phyloP scores from a whole-genome alignment of 73 alveolate genomes.

The Halteria grandinella region DNA sequence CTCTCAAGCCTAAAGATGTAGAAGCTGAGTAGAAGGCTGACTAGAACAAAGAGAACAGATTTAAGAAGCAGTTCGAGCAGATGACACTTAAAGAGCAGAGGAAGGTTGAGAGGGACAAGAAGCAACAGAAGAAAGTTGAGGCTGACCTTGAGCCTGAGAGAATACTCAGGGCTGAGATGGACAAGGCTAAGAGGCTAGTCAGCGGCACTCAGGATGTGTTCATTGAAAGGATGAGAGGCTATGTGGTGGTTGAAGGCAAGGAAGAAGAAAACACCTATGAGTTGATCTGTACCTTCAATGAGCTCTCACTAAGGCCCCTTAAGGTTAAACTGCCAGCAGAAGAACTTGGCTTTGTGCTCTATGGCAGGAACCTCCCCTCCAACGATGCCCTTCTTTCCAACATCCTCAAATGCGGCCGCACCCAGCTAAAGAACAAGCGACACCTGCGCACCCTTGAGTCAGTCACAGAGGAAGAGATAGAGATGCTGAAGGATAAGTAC shows the following conservation, averaged over 20 bases:
- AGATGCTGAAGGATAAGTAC: conserved; percentile 49
- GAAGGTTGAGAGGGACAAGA: conserved; percentile 17
- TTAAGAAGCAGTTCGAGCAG: conserved; percentile 4
- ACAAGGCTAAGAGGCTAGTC: conserved; percentile 6
- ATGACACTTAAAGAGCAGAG: conserved; percentile 22
- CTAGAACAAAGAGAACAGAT: conserved; percentile 46
- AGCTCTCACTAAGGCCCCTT: conserved; percentile 21
- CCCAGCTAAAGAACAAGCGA: conserved; percentile 36
- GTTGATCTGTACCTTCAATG: conserved; percentile 17
- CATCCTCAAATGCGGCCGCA: conserved; percentile 53
- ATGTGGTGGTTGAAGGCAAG: conserved; percentile 49
- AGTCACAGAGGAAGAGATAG: conserved; percentile 59
- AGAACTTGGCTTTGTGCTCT: conserved; percentile 63
- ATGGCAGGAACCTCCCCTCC: conserved; percentile 63
- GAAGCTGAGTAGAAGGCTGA: not conserved
- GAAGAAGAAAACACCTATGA: conserved; percentile 37
- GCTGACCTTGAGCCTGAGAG: conserved; percentile 66
- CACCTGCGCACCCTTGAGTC: conserved; percentile 39
- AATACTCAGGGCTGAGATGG: conserved; percentile 45
- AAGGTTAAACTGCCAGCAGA: conserved; percentile 18
- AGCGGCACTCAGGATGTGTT: conserved; percentile 10
- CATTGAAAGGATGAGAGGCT: conserved; percentile 62
- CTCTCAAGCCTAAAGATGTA: conserved; percentile 26
- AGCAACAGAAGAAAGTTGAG: conserved; percentile 48
- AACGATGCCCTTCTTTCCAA: conserved; percentile 34